These are phyloP conservation scores for Schizosaccharomyces japonicus DNA, from an alignment of 805 yeast genomes.

Conservation along the genomic window DNA sequence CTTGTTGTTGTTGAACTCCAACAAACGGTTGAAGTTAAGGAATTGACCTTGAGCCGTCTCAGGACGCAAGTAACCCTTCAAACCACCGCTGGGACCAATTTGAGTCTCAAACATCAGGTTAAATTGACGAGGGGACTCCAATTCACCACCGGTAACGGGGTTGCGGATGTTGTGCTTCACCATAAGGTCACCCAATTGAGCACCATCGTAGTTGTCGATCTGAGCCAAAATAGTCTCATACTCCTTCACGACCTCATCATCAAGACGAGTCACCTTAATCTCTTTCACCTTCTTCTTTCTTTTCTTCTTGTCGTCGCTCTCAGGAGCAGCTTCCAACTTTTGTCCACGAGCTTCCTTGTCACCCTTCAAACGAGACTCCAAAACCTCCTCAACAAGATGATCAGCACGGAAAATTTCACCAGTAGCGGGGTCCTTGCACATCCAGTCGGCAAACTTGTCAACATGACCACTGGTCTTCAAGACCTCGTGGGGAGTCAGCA, in stretches of 20 bases:
- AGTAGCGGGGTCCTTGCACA: slow-evolving; percentile 84
- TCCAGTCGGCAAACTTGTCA: slow-evolving; percentile 97
- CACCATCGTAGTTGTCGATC: slow-evolving; percentile 87
- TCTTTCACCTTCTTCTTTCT: slow-evolving; percentile 91
- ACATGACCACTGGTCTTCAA: slow-evolving; percentile 97
- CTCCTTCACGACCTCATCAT: slow-evolving; percentile 53
- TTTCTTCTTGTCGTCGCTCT: slow-evolving; percentile 67
- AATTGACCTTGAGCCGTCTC: slow-evolving; percentile 99
- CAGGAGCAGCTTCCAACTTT: slow-evolving; percentile 24
- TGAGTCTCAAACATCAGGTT: slow-evolving; percentile 98
- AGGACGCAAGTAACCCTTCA: slow-evolving; percentile 89
- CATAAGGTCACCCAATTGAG: slow-evolving; percentile 75
- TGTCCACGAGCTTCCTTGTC: slow-evolving; percentile 89
- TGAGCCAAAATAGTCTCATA: slow-evolving; percentile 64
- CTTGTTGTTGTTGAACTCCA: slow-evolving; percentile 81
- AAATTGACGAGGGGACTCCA: slow-evolving; percentile 83
- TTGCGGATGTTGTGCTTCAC: slow-evolving; percentile 59
- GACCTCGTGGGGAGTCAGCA: slow-evolving; percentile 94
- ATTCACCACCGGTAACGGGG: slow-evolving; percentile 68
- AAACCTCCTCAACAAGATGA: slow-evolving; percentile 90
- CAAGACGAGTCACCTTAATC: slow-evolving; percentile 60
- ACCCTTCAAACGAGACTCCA: slow-evolving; percentile 89
- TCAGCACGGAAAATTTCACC: slow-evolving; percentile 98
- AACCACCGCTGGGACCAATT: slow-evolving; percentile 92
- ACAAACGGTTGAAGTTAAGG: slow-evolving; percentile 74